Percentiles rank a stretch among this genome's conserved stretches.
Evolutionary conservation across 176 grass and related monocot genomes (phyloP).

Genomic region (Bolboschoenus planiculmis): DNA sequence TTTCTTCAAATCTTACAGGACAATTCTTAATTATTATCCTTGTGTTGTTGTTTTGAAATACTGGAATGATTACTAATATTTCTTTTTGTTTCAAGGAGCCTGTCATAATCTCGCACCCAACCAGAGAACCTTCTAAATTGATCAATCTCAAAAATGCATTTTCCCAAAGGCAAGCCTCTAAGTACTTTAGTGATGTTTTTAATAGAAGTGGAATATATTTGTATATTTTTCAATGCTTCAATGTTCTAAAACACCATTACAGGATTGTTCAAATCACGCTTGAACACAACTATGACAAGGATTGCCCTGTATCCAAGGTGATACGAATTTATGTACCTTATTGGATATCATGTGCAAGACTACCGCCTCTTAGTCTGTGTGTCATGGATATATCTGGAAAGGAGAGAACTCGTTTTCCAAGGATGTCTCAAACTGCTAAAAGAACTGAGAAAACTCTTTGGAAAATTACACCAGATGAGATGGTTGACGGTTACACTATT

Average conservation of each 20-base stretch:
- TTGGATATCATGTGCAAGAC: slow-evolving; percentile 91
- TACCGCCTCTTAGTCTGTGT: slow-evolving; percentile 59
- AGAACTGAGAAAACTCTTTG: slow-evolving; percentile 59
- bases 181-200: slow-evolving; percentile 27
- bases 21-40: neutral
- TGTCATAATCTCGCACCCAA: slow-evolving; percentile 89
- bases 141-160: slow-evolving; percentile 67
- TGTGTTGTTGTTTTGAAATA: slow-evolving; percentile 12
- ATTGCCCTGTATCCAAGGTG: slow-evolving; percentile 56
- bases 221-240: slow-evolving; percentile 14
- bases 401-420: slow-evolving; percentile 38
- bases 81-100: slow-evolving; percentile 54
- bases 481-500: slow-evolving; percentile 87
- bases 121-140: slow-evolving; percentile 55
- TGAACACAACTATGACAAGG: slow-evolving; percentile 88
- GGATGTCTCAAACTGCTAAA: slow-evolving; percentile 29
- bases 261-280: slow-evolving; percentile 79
- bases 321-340: slow-evolving; percentile 89
- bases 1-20: slow-evolving; percentile 7
- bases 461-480: slow-evolving; percentile 77
- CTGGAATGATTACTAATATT: slow-evolving; percentile 24
- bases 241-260: slow-evolving; percentile 19
- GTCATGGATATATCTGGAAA: slow-evolving; percentile 56
- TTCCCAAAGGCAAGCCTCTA: slow-evolving; percentile 54
- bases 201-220: slow-evolving; percentile 8